phyloP scores from a whole-genome alignment of 495 filamentous ascomycete species.

The Penicillium cataractarum region DNA sequence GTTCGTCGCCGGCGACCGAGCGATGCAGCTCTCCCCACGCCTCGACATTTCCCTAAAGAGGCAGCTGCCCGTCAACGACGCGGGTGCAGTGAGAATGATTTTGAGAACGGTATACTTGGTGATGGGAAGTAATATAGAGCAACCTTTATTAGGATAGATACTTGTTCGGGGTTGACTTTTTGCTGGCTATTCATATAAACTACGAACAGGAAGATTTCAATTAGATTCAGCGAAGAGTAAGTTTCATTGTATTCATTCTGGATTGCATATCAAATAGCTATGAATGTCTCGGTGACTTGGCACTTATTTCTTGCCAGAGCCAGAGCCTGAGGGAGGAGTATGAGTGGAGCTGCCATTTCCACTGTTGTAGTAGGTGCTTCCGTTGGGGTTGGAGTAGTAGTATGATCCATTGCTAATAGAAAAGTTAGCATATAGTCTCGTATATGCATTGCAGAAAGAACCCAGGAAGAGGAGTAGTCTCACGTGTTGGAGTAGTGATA shows the following conservation, averaged over 20 bases:
- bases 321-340: constrained; percentile 12
- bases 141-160: neutral
- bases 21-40: constrained; percentile 26
- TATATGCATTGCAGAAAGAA: neutral
- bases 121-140: constrained; percentile 27
- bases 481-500: constrained; percentile 58
- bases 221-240: neutral
- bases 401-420: constrained; percentile 50
- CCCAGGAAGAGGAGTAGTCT: constrained; percentile 1
- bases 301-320: constrained; percentile 12
- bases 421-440: neutral
- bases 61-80: constrained; percentile 32
- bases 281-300: neutral
- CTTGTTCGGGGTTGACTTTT: neutral
- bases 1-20: constrained; percentile 63
- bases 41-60: constrained; percentile 35
- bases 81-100: constrained; percentile 31
- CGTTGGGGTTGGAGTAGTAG: constrained; percentile 56
- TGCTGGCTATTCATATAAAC: neutral
- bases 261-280: neutral
- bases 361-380: constrained; percentile 54
- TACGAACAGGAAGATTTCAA: neutral
- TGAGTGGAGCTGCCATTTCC: constrained; percentile 18
- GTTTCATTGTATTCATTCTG: neutral
- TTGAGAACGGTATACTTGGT: constrained; percentile 25